Conservation (phyloP, 2,329 filamentous ascomycete genomes). For the Zasmidium cellare region DNA sequence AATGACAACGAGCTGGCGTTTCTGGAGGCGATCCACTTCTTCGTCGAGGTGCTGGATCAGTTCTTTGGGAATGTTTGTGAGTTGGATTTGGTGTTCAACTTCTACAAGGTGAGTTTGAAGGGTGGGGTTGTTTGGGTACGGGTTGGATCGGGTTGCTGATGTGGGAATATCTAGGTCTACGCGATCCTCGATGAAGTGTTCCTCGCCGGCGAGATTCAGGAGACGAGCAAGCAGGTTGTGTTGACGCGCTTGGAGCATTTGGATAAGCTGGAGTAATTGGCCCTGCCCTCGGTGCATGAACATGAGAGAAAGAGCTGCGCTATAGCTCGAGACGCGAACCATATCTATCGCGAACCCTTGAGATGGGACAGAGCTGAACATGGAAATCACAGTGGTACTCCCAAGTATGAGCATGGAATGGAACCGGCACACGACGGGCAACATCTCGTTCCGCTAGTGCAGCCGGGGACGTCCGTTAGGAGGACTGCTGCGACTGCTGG, state of each 20-base stretch:
- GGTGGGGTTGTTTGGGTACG: neutral
- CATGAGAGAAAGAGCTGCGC: neutral
- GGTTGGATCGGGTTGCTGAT: constrained; percentile 5
- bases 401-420: too few relatives aligned
- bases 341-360: too few relatives aligned
- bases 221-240: constrained; percentile 98
- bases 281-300: neutral
- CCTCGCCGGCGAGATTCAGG: constrained; percentile 94
- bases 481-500: too few relatives aligned
- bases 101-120: constrained; percentile 61
- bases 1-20: constrained; percentile 98
- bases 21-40: constrained; percentile 97
- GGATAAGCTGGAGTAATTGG: constrained; percentile 84
- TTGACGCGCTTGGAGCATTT: constrained; percentile 90
- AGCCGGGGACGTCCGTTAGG: too few relatives aligned
- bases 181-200: constrained; percentile 98
- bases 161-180: constrained; percentile 65
- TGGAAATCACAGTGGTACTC: too few relatives aligned
- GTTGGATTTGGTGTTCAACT: constrained; percentile 80
- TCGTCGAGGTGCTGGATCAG: constrained; percentile 95
- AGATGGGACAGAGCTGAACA: too few relatives aligned
- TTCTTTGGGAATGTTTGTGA: constrained; percentile 99
- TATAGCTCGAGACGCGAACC: too few relatives aligned
- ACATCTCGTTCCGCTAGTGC: too few relatives aligned
- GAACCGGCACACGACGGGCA: too few relatives aligned